Evolutionary conservation across 176 grass and related monocot species (phyloP), one percentile per base, ranked within the genome.

Genomic region (Oryza meyeriana): DNA sequence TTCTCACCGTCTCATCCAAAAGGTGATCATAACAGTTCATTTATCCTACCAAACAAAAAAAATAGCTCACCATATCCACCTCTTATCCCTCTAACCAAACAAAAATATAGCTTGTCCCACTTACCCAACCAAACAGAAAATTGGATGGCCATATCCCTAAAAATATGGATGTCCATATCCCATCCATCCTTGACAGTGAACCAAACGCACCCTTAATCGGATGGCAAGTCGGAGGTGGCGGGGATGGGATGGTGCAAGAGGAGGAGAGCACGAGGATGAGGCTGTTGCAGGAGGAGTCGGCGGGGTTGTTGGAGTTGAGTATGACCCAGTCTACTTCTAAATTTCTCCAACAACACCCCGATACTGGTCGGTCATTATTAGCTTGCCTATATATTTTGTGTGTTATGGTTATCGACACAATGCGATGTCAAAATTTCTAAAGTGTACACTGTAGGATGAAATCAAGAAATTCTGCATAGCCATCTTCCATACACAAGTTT

Each of bases 301-400:
- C 58, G 4, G 58, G 40, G 25, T 79, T 27, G 12, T 39, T 1
- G 6, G 66, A 5, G 72, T 44, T 35, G 16, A 89, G 47, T 2
- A 85, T 8, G 45, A 82, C 61, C 88, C 88, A 86, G n/a, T 82
- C 79, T 0, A 47, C 29, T 45, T 40, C 76, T n/a, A n/a, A n/a
- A n/a, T n/a, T n/a, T n/a, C n/a, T n/a, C 57, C n/a, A 65, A 41
- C 12, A 71, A 50, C 41, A 65, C 28, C 66, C 12, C 31, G 26
- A 50, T 55, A 9, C 39, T 4, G 8, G 30, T 52, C 16, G 14
- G 30, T 77, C 72, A 70, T 65, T 69, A 18, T 3, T 69, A 69
- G 33, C 73, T 59, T 84, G 55, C 33, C 13, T 20, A 42, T 44
- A 5, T 69, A 38, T 12, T 20, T 5, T 69, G 64, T 25, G 40